phyloP scores from a whole-genome alignment of 495 filamentous ascomycete genomes.

The Xylaria nigripes region DNA sequence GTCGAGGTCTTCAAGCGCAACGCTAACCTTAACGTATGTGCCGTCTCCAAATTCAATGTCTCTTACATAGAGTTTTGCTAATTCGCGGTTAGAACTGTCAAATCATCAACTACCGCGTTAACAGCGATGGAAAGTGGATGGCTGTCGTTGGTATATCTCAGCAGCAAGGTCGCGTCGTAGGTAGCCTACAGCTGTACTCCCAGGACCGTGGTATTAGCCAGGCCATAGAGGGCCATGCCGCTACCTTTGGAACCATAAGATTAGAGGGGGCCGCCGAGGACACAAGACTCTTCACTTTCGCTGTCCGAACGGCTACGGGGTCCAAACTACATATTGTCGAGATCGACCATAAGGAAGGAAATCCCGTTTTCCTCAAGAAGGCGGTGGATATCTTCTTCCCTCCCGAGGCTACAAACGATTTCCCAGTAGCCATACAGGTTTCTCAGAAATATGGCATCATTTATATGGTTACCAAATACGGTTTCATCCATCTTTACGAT shows the following conservation, averaged over 20 bases:
- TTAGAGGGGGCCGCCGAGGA: conserved; percentile 83
- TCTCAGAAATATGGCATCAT: conserved; percentile 92
- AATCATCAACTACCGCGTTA: conserved; percentile 99
- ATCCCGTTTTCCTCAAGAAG: conserved; percentile 85
- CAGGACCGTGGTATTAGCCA: conserved; percentile 94
- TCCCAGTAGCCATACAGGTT: conserved; percentile 97
- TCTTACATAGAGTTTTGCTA: conserved; percentile 8
- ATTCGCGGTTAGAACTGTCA: conserved; percentile 60
- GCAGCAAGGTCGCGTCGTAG: conserved; percentile 85
- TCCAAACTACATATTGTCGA: conserved; percentile 98
- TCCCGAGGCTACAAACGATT: conserved; percentile 86
- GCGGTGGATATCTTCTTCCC: conserved; percentile 97
- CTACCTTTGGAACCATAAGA: conserved; percentile 83
- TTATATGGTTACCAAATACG: conserved; percentile 97
- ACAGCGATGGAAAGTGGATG: conserved; percentile 96
- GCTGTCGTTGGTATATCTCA: conserved; percentile 92
- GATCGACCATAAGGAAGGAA: conserved; percentile 83
- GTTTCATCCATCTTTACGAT: conserved; percentile 98
- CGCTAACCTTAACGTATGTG: conserved; percentile 70
- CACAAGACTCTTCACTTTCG: conserved; percentile 94
- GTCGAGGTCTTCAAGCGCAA: conserved; percentile 91
- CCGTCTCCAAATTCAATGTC: background rate
- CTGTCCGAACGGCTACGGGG: conserved; percentile 75
- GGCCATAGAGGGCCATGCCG: conserved; percentile 94
- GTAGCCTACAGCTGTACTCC: conserved; percentile 94